Evolutionary conservation across 441 rosid genomes (phyloP).

Genomic region (Pelargonium myrrhifolium): DNA sequence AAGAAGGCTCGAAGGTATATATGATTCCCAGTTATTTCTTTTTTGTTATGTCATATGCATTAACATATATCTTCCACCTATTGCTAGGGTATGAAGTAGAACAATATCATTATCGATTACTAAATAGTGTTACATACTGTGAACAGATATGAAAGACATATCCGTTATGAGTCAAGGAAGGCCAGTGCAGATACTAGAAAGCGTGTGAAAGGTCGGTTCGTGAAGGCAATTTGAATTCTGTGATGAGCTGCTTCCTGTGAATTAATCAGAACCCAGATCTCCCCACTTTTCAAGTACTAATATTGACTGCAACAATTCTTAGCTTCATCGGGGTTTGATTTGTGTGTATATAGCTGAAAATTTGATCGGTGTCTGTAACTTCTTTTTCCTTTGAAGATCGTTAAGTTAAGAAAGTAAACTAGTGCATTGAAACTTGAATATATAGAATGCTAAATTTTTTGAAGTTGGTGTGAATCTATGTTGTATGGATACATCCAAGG

Average conservation of each 20-base stretch:
- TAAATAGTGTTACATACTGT: slow-evolving; percentile 4
- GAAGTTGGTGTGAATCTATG: neutral
- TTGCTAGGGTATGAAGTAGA: neutral
- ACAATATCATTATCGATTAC: neutral
- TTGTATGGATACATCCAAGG: neutral
- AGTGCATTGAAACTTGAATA: neutral
- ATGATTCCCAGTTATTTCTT: neutral
- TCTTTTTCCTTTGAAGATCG: no score
- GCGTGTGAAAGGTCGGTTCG: slow-evolving; percentile 44
- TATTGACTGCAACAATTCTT: neutral
- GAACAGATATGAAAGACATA: slow-evolving; percentile 29
- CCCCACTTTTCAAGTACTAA: neutral
- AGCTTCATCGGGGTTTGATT: neutral
- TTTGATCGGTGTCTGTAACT: neutral
- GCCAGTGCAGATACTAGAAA: slow-evolving; percentile 37
- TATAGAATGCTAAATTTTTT: neutral
- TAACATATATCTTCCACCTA: slow-evolving; percentile 1
- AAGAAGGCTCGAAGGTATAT: slow-evolving; percentile 38
- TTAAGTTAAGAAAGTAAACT: neutral
- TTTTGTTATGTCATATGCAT: neutral
- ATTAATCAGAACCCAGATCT: neutral
- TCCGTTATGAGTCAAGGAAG: slow-evolving; percentile 41
- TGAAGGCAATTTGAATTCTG: slow-evolving; percentile 22
- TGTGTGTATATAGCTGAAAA: neutral
- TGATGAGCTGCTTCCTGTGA: neutral